phyloP scores from a whole-genome alignment of 345 rosid genomes.

The Acer yangbiense region DNA sequence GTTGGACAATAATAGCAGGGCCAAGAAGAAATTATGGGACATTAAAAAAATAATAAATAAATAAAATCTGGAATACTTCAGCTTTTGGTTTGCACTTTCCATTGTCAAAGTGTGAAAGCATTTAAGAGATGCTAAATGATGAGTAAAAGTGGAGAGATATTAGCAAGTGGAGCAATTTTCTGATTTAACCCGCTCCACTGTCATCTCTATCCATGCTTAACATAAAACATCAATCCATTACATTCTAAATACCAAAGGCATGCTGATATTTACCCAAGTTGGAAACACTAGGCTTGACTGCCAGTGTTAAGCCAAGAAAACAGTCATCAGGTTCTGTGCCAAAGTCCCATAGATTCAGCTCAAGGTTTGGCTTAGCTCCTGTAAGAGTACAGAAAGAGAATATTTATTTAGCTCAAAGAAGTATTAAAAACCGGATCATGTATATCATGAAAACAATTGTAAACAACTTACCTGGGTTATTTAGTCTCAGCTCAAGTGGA shows the following conservation, averaged over 20 bases:
- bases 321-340: slow-evolving; percentile 79
- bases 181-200: background rate
- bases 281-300: slow-evolving; percentile 80
- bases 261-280: slow-evolving; percentile 52
- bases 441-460: background rate
- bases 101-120: background rate
- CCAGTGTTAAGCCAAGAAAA: slow-evolving; percentile 89
- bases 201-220: background rate
- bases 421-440: background rate
- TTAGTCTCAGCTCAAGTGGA: slow-evolving; percentile 77
- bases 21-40: background rate
- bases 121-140: background rate
- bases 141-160: background rate
- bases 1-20: background rate
- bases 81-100: background rate
- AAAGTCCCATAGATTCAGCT: slow-evolving; percentile 92
- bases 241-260: slow-evolving; percentile 2
- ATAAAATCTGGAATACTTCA: background rate
- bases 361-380: slow-evolving; percentile 85
- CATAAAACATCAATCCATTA: background rate
- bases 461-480: slow-evolving; percentile 59
- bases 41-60: background rate
- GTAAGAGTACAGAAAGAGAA: slow-evolving; percentile 23
- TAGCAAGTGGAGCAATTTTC: background rate
- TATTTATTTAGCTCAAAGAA: slow-evolving; percentile 6